These are phyloP conservation scores for Tetraselmis chui DNA, from an alignment of 139 green algal species.

Conservation along the genomic window DNA sequence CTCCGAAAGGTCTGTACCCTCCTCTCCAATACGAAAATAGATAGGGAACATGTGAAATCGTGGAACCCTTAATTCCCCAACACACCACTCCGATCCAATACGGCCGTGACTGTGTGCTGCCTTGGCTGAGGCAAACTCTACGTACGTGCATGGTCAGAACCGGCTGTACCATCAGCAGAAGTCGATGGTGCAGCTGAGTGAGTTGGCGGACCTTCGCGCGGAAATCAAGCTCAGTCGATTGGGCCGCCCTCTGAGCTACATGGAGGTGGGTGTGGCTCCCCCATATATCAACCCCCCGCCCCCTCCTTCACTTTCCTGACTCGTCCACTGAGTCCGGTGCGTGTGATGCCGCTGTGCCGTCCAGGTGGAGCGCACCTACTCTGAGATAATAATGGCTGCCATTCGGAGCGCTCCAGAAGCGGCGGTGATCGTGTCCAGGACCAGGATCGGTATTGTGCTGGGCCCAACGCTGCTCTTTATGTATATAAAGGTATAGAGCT, in stretches of 20 bases:
- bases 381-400: neutral
- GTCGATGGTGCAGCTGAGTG: neutral
- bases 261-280: too few species aligned
- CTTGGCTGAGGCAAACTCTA: too few species aligned
- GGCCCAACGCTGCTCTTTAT: neutral
- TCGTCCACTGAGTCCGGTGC: too few species aligned
- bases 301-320: too few species aligned
- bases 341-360: too few species aligned
- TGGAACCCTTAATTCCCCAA: too few species aligned
- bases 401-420: neutral
- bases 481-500: neutral
- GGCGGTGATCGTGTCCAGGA: neutral
- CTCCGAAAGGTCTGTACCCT: neutral
- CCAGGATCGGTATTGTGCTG: neutral
- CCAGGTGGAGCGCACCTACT: neutral
- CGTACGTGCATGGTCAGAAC: neutral
- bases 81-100: too few species aligned
- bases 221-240: neutral
- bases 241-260: neutral
- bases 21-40: too few species aligned
- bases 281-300: too few species aligned
- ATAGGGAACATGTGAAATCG: too few species aligned
- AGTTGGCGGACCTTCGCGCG: neutral
- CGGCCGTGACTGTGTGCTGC: too few species aligned
- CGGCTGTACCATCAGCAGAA: neutral